Percentiles rank a stretch among this genome's conserved stretches.
These are phyloP conservation scores for Nepenthes gracilis DNA, from an alignment of 148 eudicot species.

Conservation along the genomic window DNA sequence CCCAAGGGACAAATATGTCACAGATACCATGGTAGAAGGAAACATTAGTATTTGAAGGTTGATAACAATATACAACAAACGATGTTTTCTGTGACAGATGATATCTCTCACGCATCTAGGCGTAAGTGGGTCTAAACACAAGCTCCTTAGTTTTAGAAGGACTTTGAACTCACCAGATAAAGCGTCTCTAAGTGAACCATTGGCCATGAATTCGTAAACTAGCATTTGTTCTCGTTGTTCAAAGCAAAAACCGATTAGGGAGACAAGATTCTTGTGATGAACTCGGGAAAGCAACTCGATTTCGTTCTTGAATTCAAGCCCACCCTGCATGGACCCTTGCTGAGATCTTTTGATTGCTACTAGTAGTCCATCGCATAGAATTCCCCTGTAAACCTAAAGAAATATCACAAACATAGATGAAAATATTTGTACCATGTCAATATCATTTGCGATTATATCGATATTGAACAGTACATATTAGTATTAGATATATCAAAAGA, in stretches of 20 bases:
- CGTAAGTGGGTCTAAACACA: no score
- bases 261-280: slow-evolving; percentile 89
- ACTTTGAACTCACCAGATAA: slow-evolving; percentile 40
- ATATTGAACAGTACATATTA: no score
- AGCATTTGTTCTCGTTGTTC: slow-evolving; percentile 85
- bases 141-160: not conserved
- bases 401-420: not conserved
- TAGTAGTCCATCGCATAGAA: slow-evolving; percentile 50
- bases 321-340: slow-evolving; percentile 83
- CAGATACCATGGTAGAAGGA: no score
- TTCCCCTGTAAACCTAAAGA: slow-evolving; percentile 72
- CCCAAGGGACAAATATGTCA: no score
- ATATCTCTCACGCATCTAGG: no score
- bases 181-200: slow-evolving; percentile 80
- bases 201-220: slow-evolving; percentile 84
- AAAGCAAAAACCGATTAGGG: slow-evolving; percentile 79
- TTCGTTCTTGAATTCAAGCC: slow-evolving; percentile 86
- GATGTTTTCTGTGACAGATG: no score
- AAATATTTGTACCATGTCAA: no score
- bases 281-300: slow-evolving; percentile 93
- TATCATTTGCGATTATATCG: no score
- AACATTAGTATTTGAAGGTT: no score
- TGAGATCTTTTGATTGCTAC: slow-evolving; percentile 84
- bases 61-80: no score
- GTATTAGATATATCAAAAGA: no score